Percentiles rank a stretch among this genome's conserved stretches.
Evolutionary conservation across 139 green algal genomes (phyloP).

Genomic region (Chlorella sp.): DNA sequence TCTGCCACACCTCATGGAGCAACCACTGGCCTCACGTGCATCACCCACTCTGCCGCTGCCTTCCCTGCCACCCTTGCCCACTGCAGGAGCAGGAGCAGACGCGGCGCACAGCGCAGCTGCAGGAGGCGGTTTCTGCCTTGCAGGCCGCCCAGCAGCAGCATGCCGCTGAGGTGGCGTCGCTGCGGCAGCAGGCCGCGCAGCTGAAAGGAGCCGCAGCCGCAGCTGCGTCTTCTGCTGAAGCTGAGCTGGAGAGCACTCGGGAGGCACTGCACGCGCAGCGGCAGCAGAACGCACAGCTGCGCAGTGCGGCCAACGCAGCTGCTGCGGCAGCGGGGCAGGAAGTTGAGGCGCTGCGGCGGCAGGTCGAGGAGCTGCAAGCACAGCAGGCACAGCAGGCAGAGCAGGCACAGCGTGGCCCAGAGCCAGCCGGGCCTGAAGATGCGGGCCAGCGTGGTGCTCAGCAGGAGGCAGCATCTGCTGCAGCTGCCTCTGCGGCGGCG

Average conservation of each 20-base stretch:
- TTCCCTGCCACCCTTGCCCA: neutral
- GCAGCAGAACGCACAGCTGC: constrained; percentile 13
- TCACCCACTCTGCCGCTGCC: too few relatives aligned
- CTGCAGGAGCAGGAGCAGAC: constrained; percentile 29
- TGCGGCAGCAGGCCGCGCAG: constrained; percentile 2
- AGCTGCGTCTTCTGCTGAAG: neutral
- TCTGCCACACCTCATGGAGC: too few relatives aligned
- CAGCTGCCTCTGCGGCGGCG: neutral
- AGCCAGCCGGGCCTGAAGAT: neutral
- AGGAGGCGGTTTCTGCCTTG: constrained; percentile 2
- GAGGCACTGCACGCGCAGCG: constrained; percentile 1
- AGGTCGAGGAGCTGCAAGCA: neutral
- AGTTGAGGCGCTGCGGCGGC: constrained; percentile 5
- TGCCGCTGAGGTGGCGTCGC: neutral
- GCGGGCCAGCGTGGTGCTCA: neutral
- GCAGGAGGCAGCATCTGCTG: neutral
- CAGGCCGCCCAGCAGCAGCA: constrained; percentile 9
- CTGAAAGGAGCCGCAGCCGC: neutral
- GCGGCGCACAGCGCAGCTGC: constrained; percentile 12
- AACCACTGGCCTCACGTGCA: too few relatives aligned
- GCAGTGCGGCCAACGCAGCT: neutral
- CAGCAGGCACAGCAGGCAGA: neutral
- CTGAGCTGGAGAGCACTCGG: neutral
- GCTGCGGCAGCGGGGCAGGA: neutral
- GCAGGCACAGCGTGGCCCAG: neutral